phyloP scores from a whole-genome alignment of 805 yeast species.

The Cyberlindnera mississippiensis region DNA sequence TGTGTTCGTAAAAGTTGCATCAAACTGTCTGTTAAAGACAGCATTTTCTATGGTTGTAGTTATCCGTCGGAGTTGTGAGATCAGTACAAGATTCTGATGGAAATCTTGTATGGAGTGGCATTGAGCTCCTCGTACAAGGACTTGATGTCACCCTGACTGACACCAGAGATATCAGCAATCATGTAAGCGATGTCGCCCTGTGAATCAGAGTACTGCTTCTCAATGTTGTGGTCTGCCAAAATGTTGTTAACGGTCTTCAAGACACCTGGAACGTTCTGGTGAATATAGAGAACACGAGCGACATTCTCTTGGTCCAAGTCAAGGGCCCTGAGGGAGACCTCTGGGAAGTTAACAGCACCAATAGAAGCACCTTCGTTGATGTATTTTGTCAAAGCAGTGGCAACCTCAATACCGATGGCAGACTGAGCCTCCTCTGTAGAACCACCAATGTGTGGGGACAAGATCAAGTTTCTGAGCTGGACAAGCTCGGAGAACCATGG shows the following conservation, averaged over 20 bases:
- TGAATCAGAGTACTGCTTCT: conserved; percentile 97
- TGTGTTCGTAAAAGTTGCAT: conserved; percentile 5
- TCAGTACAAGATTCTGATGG: conserved; percentile 84
- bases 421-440: conserved; percentile 98
- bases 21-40: conserved; percentile 15
- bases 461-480: conserved; percentile 79
- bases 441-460: conserved; percentile 98
- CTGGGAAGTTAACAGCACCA: conserved; percentile 99
- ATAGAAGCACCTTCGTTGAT: conserved; percentile 93
- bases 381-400: conserved; percentile 78
- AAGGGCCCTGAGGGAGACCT: conserved; percentile 84
- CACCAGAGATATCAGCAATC: conserved; percentile 95
- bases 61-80: neutral
- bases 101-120: conserved; percentile 84
- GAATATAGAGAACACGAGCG: conserved; percentile 93
- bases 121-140: conserved; percentile 79
- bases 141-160: conserved; percentile 77
- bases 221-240: conserved; percentile 90
- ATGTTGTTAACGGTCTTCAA: conserved; percentile 95
- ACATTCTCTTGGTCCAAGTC: conserved; percentile 82
- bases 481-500: conserved; percentile 79
- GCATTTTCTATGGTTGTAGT: neutral
- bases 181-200: conserved; percentile 93
- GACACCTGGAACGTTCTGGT: conserved; percentile 98
- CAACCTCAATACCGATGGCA: conserved; percentile 96